Percentiles rank a stretch among this genome's conserved stretches.
These are phyloP conservation scores for Beauveria sp. DNA, from an alignment of 2,329 filamentous ascomycete genomes.

Conservation along the genomic window DNA sequence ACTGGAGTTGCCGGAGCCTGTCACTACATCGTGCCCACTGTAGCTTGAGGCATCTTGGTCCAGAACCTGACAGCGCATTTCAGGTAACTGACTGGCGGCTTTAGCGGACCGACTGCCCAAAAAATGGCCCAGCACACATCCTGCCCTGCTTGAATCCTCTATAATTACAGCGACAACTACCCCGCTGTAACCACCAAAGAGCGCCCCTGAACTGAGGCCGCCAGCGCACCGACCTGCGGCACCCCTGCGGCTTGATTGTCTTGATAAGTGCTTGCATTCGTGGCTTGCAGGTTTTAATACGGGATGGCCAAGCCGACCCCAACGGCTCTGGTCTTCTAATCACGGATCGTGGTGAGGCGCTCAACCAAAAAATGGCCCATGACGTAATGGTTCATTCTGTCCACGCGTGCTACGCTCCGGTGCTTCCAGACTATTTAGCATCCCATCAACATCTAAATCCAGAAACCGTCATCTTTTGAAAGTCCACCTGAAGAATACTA, in stretches of 20 bases:
- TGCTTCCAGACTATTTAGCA: background rate
- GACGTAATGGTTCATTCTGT: background rate
- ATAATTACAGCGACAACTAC: background rate
- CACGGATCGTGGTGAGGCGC: background rate
- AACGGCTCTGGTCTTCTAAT: background rate
- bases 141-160: background rate
- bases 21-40: too few species aligned
- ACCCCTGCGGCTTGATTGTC: background rate
- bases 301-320: background rate
- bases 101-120: background rate
- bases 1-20: background rate
- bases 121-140: background rate
- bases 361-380: background rate
- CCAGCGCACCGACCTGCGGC: background rate
- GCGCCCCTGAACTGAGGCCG: background rate
- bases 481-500: too few species aligned
- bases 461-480: too few species aligned
- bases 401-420: background rate
- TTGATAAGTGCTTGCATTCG: constrained; percentile 2
- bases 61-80: background rate
- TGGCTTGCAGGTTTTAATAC: background rate
- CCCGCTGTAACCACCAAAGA: background rate
- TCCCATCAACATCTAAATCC: background rate
- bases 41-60: too few species aligned
- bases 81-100: background rate